Conservation (phyloP, 805 yeast genomes). For the Yarrowia keelungensis region DNA sequence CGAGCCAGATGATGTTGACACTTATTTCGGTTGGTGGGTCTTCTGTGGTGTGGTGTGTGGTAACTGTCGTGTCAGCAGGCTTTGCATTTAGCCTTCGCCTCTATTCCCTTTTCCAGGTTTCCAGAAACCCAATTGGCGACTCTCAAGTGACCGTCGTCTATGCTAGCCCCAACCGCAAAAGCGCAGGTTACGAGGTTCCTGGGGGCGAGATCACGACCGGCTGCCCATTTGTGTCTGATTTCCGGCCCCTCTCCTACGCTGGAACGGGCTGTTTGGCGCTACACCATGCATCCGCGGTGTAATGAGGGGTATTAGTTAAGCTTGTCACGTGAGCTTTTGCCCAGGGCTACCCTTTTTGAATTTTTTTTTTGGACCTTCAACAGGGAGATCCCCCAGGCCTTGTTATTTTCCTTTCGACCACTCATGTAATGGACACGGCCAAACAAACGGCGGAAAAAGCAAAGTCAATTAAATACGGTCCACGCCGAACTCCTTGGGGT, state of each 20-base stretch:
- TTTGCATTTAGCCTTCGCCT: slow-evolving; percentile 38
- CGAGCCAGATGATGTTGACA: slow-evolving; percentile 12
- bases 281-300: slow-evolving; percentile 19
- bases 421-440: not conserved
- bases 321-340: slow-evolving; percentile 18
- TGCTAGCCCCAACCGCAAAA: slow-evolving; percentile 2
- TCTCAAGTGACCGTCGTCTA: slow-evolving; percentile 3
- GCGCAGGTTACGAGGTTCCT: not conserved
- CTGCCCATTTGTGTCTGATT: not conserved
- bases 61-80: slow-evolving; percentile 39
- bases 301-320: slow-evolving; percentile 24
- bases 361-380: not conserved
- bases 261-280: not conserved
- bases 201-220: not conserved
- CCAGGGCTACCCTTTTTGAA: not conserved
- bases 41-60: slow-evolving; percentile 20
- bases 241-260: not conserved
- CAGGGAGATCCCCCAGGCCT: slow-evolving; percentile 6
- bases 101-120: slow-evolving; percentile 31
- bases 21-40: slow-evolving; percentile 5
- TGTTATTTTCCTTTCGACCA: not conserved
- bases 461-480: not conserved
- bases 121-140: slow-evolving; percentile 33
- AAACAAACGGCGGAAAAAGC: slow-evolving; percentile 6
- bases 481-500: not conserved